Evolutionary conservation across 768 basidiomycete genomes (phyloP).

Genomic region (Tulasnella sp.): DNA sequence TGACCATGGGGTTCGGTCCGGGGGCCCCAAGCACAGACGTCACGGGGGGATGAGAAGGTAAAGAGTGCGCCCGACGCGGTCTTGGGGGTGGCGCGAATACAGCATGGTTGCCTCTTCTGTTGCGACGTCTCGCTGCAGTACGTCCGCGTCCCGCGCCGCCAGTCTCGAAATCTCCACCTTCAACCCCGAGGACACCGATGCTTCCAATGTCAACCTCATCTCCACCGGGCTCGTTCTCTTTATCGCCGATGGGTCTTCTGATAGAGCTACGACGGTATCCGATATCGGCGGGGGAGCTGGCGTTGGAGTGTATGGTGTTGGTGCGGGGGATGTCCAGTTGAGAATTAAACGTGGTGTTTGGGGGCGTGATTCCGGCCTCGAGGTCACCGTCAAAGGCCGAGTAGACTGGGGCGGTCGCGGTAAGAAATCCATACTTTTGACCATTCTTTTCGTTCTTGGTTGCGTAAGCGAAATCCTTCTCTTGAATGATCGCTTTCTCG

Average conservation of each 20-base stretch:
- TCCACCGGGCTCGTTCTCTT: neutral
- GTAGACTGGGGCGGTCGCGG: constrained; percentile 1
- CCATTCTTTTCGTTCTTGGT: neutral
- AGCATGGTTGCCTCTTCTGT: neutral
- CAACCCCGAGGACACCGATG: neutral
- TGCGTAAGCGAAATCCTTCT: neutral
- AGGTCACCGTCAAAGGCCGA: constrained; percentile 12
- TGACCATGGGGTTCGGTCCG: constrained; percentile 9
- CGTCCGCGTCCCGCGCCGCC: constrained; percentile 1
- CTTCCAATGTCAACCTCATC: neutral
- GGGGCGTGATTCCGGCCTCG: constrained; percentile 7
- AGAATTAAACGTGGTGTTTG: constrained; percentile 6
- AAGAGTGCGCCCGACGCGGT: constrained; percentile 5
- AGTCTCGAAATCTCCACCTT: neutral
- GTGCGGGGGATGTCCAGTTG: constrained; percentile 1
- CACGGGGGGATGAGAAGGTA: constrained; percentile 14
- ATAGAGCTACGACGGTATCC: neutral
- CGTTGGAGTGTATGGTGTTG: constrained; percentile 9
- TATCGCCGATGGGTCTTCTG: no score
- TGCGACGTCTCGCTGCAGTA: neutral
- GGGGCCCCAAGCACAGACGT: neutral
- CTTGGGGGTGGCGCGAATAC: neutral
- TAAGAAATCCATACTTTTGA: neutral
- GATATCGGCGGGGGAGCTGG: constrained; percentile 12
- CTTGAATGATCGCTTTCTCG: neutral